Evolutionary conservation across 352 stramenopile species (phyloP).

Genomic region (Globisporangium echinulatum): DNA sequence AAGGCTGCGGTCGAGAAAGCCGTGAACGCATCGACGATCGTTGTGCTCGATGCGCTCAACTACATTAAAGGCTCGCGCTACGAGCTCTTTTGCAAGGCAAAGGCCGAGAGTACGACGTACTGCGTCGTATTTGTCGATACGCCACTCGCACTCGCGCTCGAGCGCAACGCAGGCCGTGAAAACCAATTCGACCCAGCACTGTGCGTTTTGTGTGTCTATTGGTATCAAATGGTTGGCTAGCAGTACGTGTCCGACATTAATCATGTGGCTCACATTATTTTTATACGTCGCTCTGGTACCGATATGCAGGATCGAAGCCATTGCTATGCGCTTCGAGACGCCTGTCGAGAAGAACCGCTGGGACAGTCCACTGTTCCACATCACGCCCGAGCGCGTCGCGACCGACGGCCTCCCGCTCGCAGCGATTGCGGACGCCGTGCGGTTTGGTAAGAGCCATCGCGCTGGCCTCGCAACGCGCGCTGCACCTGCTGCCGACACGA

Average conservation of each 20-base stretch:
- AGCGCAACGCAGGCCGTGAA: slow-evolving; percentile 38
- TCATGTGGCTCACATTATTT: no score
- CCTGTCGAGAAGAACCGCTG: slow-evolving; percentile 91
- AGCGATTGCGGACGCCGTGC: slow-evolving; percentile 47
- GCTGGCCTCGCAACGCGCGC: slow-evolving; percentile 61
- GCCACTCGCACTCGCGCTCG: slow-evolving; percentile 42
- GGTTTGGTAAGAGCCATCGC: slow-evolving; percentile 59
- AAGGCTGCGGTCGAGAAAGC: slow-evolving; percentile 56
- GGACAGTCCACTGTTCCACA: slow-evolving; percentile 85
- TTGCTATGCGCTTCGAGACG: slow-evolving; percentile 87
- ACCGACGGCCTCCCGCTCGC: slow-evolving; percentile 34
- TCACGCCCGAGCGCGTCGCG: slow-evolving; percentile 42
- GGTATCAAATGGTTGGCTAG: no score
- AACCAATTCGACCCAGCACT: slow-evolving; percentile 40
- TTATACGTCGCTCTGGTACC: no score
- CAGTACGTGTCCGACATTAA: no score
- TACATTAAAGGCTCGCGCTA: slow-evolving; percentile 95
- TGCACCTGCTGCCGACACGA: slow-evolving; percentile 51
- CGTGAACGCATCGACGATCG: slow-evolving; percentile 62
- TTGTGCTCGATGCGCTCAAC: slow-evolving; percentile 92
- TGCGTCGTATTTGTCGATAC: slow-evolving; percentile 85
- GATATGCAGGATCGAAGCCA: slow-evolving; percentile 59
- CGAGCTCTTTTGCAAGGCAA: slow-evolving; percentile 93
- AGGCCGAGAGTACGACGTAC: slow-evolving; percentile 86
- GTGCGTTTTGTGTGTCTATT: neutral